phyloP scores from a whole-genome alignment of 2,329 filamentous ascomycete species.

The Fusarium algeriense region DNA sequence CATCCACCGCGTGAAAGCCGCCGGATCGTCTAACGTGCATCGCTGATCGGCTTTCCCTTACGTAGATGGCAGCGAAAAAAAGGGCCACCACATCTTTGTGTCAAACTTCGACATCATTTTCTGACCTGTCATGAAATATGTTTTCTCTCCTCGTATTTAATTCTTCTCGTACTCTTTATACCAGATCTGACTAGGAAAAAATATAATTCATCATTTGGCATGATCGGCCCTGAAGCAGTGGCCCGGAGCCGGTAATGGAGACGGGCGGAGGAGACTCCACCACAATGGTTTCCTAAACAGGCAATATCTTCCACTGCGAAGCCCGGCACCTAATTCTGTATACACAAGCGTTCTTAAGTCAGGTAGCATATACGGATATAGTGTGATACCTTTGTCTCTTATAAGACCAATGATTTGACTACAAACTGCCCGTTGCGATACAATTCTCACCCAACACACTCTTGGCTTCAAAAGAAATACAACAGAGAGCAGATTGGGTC shows the following conservation, averaged over 20 bases:
- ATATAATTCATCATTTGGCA: not conserved
- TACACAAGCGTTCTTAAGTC: constrained; percentile 1
- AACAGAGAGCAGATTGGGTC: constrained; percentile 1
- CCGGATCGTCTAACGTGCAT: constrained; percentile 36
- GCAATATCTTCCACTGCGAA: constrained; percentile 13
- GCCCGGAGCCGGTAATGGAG: constrained; percentile 25
- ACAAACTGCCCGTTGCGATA: not conserved
- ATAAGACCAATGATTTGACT: not conserved
- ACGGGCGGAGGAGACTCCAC: constrained; percentile 23
- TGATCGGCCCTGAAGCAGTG: constrained; percentile 8
- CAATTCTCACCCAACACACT: not conserved
- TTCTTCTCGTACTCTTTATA: too few species aligned
- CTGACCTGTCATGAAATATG: not conserved
- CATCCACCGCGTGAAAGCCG: constrained; percentile 28
- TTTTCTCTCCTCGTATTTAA: too few species aligned
- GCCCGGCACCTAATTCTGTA: not conserved
- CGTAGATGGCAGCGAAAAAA: constrained; percentile 23
- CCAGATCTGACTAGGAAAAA: too few species aligned
- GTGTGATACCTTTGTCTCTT: not conserved
- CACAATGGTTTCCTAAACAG: constrained; percentile 35
- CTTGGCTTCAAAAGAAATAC: constrained; percentile 5
- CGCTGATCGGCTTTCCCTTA: constrained; percentile 26
- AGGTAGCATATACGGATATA: constrained; percentile 10
- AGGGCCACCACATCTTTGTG: not conserved
- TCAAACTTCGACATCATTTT: not conserved